Evolutionary conservation across 257 asterid species (phyloP).

Genomic region (Prunella vulgaris): DNA sequence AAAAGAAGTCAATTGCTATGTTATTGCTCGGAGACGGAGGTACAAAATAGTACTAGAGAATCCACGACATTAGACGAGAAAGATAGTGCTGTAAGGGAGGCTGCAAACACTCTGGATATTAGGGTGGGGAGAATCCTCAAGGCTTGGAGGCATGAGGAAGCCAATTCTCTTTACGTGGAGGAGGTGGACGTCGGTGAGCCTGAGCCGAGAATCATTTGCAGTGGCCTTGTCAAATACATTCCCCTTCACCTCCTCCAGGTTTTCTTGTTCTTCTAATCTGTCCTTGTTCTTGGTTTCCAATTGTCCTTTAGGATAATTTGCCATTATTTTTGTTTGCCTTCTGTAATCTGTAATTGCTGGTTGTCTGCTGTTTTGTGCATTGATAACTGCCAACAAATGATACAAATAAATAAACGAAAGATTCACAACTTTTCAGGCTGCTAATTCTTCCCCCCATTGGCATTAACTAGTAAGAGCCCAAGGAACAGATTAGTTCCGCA

Average conservation of each 20-base stretch:
- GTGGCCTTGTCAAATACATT: conserved; percentile 77
- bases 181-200: conserved; percentile 93
- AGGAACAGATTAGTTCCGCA: not conserved
- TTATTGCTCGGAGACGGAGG: conserved; percentile 38
- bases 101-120: conserved; percentile 72
- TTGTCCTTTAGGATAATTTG: not conserved
- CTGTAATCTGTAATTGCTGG: not conserved
- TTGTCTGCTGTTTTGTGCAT: not conserved
- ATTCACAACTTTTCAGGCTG: not conserved
- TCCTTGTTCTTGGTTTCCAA: not conserved
- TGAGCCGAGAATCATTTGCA: conserved; percentile 84
- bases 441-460: not conserved
- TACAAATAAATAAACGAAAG: not conserved
- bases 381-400: not conserved
- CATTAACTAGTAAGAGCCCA: not conserved
- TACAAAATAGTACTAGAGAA: conserved; percentile 6
- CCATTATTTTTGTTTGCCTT: not conserved
- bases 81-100: conserved; percentile 37
- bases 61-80: conserved; percentile 1
- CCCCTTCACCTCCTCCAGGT: conserved; percentile 81
- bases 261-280: not conserved
- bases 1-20: conserved; percentile 15
- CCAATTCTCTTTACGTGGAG: conserved; percentile 93
- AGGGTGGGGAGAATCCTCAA: conserved; percentile 70
- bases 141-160: conserved; percentile 92